These are phyloP conservation scores for Mycena rosella DNA, from an alignment of 768 basidiomycete species.

Conservation along the genomic window DNA sequence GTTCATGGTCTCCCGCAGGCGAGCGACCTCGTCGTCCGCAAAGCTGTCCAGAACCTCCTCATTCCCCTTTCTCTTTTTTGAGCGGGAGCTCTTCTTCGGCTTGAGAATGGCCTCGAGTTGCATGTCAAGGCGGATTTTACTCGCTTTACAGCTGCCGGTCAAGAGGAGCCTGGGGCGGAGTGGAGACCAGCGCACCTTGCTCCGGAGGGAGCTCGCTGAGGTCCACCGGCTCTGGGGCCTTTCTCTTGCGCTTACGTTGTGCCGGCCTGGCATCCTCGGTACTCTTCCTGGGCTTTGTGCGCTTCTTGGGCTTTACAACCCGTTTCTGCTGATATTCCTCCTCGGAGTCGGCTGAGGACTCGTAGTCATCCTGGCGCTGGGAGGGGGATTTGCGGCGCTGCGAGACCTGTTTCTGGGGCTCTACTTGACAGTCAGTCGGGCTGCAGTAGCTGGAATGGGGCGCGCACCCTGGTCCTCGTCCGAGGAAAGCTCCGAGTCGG, in stretches of 20 bases:
- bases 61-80: conserved; percentile 80
- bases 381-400: conserved; percentile 51
- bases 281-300: conserved; percentile 41
- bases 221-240: conserved; percentile 72
- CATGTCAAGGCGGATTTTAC: conserved; percentile 83
- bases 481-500: conserved; percentile 86
- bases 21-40: conserved; percentile 91
- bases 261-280: conserved; percentile 45
- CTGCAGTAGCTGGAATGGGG: no score
- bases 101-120: conserved; percentile 90
- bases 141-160: conserved; percentile 60
- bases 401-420: conserved; percentile 55
- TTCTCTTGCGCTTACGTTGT: conserved; percentile 69
- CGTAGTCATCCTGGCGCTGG: conserved; percentile 70
- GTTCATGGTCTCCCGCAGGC: conserved; percentile 91
- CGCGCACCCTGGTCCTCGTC: conserved; percentile 75
- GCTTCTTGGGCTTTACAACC: conserved; percentile 51
- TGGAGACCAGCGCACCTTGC: conserved; percentile 64
- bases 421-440: conserved; percentile 44
- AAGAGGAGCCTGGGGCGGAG: conserved; percentile 3
- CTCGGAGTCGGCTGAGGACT: conserved; percentile 61
- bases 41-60: conserved; percentile 88
- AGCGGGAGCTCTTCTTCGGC: conserved; percentile 75
- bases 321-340: conserved; percentile 62
- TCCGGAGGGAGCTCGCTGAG: conserved; percentile 79